A percentile compares a stretch with the other conserved stretches of the same genome.
Conservation (phyloP, 495 filamentous ascomycete species). For the Penicillium paradoxum region DNA sequence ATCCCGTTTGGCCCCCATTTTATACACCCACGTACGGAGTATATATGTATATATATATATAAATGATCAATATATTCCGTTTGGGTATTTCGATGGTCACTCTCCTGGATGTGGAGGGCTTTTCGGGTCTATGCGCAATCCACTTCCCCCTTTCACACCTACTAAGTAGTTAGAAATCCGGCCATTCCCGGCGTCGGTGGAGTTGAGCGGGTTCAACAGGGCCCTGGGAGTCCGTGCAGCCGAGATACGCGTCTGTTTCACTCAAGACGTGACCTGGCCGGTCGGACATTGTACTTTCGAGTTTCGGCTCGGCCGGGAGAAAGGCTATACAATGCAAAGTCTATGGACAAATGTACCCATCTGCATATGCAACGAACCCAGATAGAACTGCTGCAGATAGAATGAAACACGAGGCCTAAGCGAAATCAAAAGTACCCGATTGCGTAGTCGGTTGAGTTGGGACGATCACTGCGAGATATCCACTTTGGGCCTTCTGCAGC, state of each 20-base stretch:
- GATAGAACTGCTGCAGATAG: slow-evolving; percentile 1
- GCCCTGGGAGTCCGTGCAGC: slow-evolving; percentile 34
- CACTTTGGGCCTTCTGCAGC: slow-evolving; percentile 9
- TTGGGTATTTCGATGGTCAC: no score
- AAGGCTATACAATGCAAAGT: background rate
- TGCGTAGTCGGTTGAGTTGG: background rate
- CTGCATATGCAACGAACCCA: slow-evolving; percentile 1
- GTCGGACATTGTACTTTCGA: background rate
- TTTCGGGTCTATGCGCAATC: slow-evolving; percentile 7
- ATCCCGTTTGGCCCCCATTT: slow-evolving; percentile 8
- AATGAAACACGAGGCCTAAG: background rate
- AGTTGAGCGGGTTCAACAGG: slow-evolving; percentile 3
- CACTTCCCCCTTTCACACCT: background rate
- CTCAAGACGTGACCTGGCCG: slow-evolving; percentile 9
- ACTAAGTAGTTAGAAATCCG: background rate
- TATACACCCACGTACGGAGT: no score
- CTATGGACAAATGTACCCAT: background rate
- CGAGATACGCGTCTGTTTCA: slow-evolving; percentile 45
- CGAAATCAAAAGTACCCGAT: background rate
- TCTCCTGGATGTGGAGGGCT: background rate
- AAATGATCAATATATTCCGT: no score
- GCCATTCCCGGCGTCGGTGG: slow-evolving; percentile 10
- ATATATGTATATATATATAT: no score
- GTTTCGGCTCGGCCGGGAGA: slow-evolving; percentile 1
- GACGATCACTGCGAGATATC: slow-evolving; percentile 4